Evolutionary conservation across 352 stramenopile species (phyloP).

Genomic region (Phytophthora citrophthora): DNA sequence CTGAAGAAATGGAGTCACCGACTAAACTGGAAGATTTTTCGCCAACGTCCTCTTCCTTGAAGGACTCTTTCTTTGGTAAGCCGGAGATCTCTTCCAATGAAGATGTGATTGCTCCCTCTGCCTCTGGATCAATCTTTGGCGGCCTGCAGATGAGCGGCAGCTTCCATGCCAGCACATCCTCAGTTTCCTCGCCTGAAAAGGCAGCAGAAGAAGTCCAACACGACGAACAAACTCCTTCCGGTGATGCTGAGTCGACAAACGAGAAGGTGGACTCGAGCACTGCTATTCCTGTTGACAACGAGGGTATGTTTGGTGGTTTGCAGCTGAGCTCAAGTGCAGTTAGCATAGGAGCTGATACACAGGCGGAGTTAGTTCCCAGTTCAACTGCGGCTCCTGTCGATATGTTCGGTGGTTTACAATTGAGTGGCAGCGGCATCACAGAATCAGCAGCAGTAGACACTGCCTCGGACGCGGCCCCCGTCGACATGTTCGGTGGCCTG

Average conservation of each 20-base stretch:
- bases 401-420: constrained; percentile 33
- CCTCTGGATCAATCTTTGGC: constrained; percentile 46
- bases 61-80: constrained; percentile 60
- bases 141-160: constrained; percentile 51
- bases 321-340: constrained; percentile 28
- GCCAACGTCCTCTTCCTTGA: constrained; percentile 50
- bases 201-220: constrained; percentile 8
- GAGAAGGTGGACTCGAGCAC: constrained; percentile 3
- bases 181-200: constrained; percentile 19
- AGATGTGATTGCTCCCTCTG: constrained; percentile 29
- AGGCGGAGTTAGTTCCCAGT: constrained; percentile 2
- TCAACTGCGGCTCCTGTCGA: background rate
- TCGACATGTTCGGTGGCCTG: constrained; percentile 22
- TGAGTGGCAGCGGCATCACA: constrained; percentile 9
- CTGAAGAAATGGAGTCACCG: constrained; percentile 11
- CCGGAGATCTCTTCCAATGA: constrained; percentile 14
- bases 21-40: constrained; percentile 33
- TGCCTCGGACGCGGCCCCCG: background rate
- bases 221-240: background rate
- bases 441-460: background rate
- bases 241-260: background rate
- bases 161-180: constrained; percentile 32
- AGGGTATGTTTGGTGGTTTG: constrained; percentile 30
- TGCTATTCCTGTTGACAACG: constrained; percentile 11
- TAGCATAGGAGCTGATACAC: background rate